phyloP scores from a whole-genome alignment of 352 stramenopile species.

The Globisporangium alternatum region DNA sequence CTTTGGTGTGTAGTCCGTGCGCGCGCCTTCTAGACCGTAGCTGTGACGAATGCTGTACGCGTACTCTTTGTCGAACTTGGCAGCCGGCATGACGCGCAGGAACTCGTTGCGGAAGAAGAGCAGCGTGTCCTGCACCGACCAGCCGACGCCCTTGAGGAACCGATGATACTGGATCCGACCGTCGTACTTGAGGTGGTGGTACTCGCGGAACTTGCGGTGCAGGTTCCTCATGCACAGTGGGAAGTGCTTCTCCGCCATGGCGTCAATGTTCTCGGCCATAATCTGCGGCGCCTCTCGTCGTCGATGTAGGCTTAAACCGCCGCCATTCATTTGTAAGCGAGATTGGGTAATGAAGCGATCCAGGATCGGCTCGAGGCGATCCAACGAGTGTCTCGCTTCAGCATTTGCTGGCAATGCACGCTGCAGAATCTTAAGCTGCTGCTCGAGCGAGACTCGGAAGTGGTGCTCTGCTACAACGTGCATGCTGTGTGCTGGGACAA shows the following conservation, averaged over 20 bases:
- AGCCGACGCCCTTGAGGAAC: slow-evolving; percentile 83
- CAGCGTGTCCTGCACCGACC: slow-evolving; percentile 75
- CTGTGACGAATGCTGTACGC: slow-evolving; percentile 87
- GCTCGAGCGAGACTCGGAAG: slow-evolving; percentile 26
- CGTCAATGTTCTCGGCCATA: slow-evolving; percentile 78
- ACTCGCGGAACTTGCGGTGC: slow-evolving; percentile 63
- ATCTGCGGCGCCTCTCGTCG: slow-evolving; percentile 23
- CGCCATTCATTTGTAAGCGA: slow-evolving; percentile 20
- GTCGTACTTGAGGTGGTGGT: slow-evolving; percentile 87
- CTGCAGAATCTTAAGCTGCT: slow-evolving; percentile 41
- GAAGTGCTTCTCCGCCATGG: slow-evolving; percentile 48
- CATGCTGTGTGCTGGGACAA: slow-evolving; percentile 39
- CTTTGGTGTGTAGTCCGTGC: slow-evolving; percentile 65
- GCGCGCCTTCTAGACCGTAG: slow-evolving; percentile 78
- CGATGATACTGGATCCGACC: slow-evolving; percentile 79
- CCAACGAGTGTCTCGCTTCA: slow-evolving; percentile 2
- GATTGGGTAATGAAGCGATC: slow-evolving; percentile 33
- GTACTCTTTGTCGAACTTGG: slow-evolving; percentile 83
- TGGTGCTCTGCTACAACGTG: slow-evolving; percentile 36
- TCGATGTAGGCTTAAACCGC: neutral
- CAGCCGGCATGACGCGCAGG: slow-evolving; percentile 42
- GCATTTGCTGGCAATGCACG: slow-evolving; percentile 39
- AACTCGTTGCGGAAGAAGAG: slow-evolving; percentile 80
- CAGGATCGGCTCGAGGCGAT: slow-evolving; percentile 29
- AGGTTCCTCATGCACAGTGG: slow-evolving; percentile 81